Percentiles rank a stretch among this genome's conserved stretches.
Conservation (phyloP, 1,284 basidiomycete species). For the Malassezia globosa region DNA sequence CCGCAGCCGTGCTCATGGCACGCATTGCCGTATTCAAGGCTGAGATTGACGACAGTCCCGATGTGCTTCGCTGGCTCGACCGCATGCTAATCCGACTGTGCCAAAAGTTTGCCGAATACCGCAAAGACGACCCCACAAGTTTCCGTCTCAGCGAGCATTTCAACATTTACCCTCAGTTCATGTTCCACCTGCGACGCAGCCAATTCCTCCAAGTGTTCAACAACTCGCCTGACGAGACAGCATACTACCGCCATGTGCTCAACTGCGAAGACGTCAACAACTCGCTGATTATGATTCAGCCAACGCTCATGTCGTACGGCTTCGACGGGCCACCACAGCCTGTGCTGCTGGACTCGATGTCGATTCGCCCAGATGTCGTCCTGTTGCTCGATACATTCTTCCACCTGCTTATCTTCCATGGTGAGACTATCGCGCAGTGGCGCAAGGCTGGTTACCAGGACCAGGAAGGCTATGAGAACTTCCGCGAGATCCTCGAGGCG, state of each 20-base stretch:
- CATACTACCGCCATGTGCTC: conserved; percentile 93
- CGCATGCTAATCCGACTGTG: conserved; percentile 96
- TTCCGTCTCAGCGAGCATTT: conserved; percentile 92
- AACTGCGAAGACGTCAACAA: conserved; percentile 99
- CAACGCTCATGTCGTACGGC: conserved; percentile 96
- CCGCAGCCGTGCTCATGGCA: conserved; percentile 94
- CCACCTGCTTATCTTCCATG: conserved; percentile 99
- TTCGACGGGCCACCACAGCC: conserved; percentile 82
- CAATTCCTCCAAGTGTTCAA: conserved; percentile 99
- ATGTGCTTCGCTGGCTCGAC: conserved; percentile 93
- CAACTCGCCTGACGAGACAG: conserved; percentile 98
- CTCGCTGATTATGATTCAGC: conserved; percentile 98
- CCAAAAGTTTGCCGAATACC: conserved; percentile 98
- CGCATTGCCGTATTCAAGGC: conserved; percentile 98
- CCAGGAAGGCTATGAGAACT: conserved; percentile 96
- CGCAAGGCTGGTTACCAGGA: conserved; percentile 98
- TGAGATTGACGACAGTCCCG: conserved; percentile 95
- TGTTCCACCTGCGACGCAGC: conserved; percentile 95
- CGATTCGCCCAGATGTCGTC: conserved; percentile 92
- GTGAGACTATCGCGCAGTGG: conserved; percentile 93
- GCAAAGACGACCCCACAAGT: conserved; percentile 90
- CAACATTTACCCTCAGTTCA: conserved; percentile 99
- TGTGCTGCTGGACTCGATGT: conserved; percentile 89
- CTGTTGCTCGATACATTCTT: conserved; percentile 99
- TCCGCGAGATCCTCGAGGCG: conserved; percentile 80